Conservation (phyloP, 257 asterid species). For the Avicennia marina region DNA sequence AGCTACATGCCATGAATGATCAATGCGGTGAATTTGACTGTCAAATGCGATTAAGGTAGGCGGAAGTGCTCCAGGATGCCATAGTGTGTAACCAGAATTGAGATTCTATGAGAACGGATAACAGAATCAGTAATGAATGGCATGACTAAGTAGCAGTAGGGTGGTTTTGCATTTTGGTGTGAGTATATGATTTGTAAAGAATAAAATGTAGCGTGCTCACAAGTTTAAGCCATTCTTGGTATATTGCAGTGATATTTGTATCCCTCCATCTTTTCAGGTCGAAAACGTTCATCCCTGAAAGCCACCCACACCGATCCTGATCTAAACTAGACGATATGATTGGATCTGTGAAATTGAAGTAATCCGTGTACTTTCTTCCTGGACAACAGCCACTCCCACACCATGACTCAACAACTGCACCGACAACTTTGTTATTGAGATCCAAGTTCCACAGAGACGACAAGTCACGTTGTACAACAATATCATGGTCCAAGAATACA, state of each 20-base stretch:
- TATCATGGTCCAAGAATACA: conserved; percentile 82
- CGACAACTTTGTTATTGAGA: conserved; percentile 71
- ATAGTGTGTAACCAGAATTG: conserved; percentile 54
- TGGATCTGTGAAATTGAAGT: conserved; percentile 63
- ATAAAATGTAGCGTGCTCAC: conserved; percentile 53
- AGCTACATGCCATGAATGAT: conserved; percentile 67
- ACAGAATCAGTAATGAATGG: too few relatives aligned
- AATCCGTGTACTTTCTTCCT: conserved; percentile 60
- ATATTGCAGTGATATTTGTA: conserved; percentile 55
- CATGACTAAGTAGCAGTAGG: too few relatives aligned
- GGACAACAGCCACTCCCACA: conserved; percentile 63
- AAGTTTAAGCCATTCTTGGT: conserved; percentile 83
- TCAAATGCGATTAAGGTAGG: conserved; percentile 86
- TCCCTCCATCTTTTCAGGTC: conserved; percentile 78
- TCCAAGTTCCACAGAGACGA: conserved; percentile 81
- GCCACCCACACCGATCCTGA: conserved; percentile 61
- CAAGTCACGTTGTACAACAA: conserved; percentile 72
- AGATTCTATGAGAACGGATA: too few relatives aligned
- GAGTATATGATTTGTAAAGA: too few relatives aligned
- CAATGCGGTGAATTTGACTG: conserved; percentile 52
- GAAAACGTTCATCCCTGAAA: conserved; percentile 69
- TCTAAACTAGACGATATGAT: conserved; percentile 48
- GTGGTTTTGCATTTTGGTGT: too few relatives aligned
- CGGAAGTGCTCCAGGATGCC: conserved; percentile 85
- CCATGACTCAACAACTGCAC: conserved; percentile 75